These are phyloP conservation scores for Larix sibirica DNA, from an alignment of 83 land plant species.

Conservation along the genomic window DNA sequence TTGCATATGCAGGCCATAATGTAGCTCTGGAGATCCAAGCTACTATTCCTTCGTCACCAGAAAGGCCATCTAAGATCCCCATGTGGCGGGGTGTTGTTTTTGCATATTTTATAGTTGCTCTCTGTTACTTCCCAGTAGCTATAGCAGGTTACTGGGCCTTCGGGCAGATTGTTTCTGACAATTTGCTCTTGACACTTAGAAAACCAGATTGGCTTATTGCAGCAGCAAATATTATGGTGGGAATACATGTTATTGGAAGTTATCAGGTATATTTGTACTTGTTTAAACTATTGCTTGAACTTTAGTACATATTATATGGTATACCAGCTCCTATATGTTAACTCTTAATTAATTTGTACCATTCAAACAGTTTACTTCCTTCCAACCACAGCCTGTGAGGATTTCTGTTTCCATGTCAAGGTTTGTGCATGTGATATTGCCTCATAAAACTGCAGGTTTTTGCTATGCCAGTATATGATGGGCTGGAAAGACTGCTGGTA, in stretches of 20 bases:
- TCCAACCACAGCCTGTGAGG: no score
- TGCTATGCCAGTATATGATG: slow-evolving; percentile 20
- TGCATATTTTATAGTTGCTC: slow-evolving; percentile 51
- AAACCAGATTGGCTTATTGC: slow-evolving; percentile 50
- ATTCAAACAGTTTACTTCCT: no score
- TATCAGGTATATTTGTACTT: slow-evolving; percentile 22
- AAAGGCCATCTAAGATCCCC: slow-evolving; percentile 58
- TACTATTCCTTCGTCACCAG: slow-evolving; percentile 66
- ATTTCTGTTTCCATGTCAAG: no score
- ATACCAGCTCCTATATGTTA: no score
- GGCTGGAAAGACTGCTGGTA: slow-evolving; percentile 10
- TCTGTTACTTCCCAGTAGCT: slow-evolving; percentile 59
- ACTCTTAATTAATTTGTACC: no score
- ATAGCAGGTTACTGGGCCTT: slow-evolving; percentile 68
- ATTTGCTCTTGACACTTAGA: slow-evolving; percentile 25
- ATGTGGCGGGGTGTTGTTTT: slow-evolving; percentile 73
- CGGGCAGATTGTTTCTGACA: slow-evolving; percentile 31
- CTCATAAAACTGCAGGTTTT: background rate
- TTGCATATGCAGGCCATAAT: slow-evolving; percentile 97
- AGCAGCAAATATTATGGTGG: slow-evolving; percentile 41
- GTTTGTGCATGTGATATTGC: no score
- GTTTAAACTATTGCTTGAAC: background rate
- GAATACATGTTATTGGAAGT: slow-evolving; percentile 40
- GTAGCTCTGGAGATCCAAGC: slow-evolving; percentile 97
- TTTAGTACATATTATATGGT: no score